Evolutionary conservation across 2,329 filamentous ascomycete species (phyloP), one percentile per base, ranked within the genome.

Genomic region (Gnomoniopsis smithogilvyi): DNA sequence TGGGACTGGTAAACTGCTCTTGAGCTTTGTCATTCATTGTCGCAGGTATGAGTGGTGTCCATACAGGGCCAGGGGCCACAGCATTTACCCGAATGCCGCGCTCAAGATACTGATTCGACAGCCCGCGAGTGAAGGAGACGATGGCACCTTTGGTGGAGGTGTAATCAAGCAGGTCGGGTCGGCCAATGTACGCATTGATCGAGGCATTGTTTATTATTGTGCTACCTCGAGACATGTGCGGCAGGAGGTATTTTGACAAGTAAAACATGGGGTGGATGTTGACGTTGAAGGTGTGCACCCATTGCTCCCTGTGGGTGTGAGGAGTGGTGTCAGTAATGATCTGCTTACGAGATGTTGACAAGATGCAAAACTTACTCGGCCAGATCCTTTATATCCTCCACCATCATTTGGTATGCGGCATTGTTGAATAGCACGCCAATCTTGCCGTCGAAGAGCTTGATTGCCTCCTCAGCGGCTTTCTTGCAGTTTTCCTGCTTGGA

Each of bases 181-280:
- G 88, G 43, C 91, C 91, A 59, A 92, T 83, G 74, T 94, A 95
- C 26, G 87, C 89, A 71, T 94, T 94, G 70, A 95, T 87, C 34
- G 89, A 92, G 48, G 90, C 87, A 70, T 91, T 92, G 77, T 94
- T 95, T 80, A 96, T 92, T 71, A 96, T 92, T 26, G 85, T 86
- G 58, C 85, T 81, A 38, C 91, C 91, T n/a, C 73, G 72, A 68
- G 84, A 83, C 85, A 95, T 89, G 73, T 93, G 88, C 0, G 85
- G 86, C 12, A 95, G 78, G 14, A 81, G 75, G 68, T 93, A 91
- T 72, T 95, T 95, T 61, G 90, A 82, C 38, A 94, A 78, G 76
- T 87, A 94, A 79, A 92, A 95, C 77, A 86, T 88, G 3, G 89
- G 83, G 72, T 94, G 88, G 67, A 95, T 92, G 75, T 95, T 96